phyloP scores from a whole-genome alignment of 2,329 filamentous ascomycete species.

The Akanthomyces uredinophilus region DNA sequence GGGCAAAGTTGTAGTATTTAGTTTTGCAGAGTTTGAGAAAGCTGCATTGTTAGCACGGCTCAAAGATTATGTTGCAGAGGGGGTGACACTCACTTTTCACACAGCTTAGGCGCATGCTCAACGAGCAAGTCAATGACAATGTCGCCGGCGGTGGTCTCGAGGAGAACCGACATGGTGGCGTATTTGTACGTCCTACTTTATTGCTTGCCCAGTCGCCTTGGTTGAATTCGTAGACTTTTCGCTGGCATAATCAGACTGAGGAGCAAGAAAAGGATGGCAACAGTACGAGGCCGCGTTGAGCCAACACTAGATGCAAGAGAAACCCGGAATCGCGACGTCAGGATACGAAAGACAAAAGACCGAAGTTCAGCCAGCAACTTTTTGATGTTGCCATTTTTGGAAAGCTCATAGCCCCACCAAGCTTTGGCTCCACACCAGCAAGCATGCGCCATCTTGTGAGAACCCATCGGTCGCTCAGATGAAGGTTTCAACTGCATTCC shows the following conservation, averaged over 20 bases:
- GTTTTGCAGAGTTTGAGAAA: slow-evolving; percentile 98
- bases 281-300: background rate
- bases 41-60: slow-evolving; percentile 43
- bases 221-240: too few relatives aligned
- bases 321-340: background rate
- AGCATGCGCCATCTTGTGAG: background rate
- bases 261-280: background rate
- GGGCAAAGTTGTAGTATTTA: slow-evolving; percentile 98
- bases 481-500: background rate
- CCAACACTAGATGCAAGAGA: background rate
- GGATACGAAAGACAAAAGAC: background rate
- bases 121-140: slow-evolving; percentile 91
- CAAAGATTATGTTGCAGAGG: background rate
- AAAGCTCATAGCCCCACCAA: background rate
- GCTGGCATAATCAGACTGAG: background rate
- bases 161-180: slow-evolving; percentile 73
- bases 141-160: slow-evolving; percentile 90
- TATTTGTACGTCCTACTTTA: background rate
- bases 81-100: slow-evolving; percentile 80
- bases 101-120: slow-evolving; percentile 83
- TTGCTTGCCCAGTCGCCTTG: background rate
- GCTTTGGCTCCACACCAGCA: slow-evolving; percentile 1
- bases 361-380: slow-evolving; percentile 1
- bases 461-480: background rate
- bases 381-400: slow-evolving; percentile 6